Base-by-base conservation (phyloP, 352 stramenopile genomes). In the Globisporangium polare region DNA sequence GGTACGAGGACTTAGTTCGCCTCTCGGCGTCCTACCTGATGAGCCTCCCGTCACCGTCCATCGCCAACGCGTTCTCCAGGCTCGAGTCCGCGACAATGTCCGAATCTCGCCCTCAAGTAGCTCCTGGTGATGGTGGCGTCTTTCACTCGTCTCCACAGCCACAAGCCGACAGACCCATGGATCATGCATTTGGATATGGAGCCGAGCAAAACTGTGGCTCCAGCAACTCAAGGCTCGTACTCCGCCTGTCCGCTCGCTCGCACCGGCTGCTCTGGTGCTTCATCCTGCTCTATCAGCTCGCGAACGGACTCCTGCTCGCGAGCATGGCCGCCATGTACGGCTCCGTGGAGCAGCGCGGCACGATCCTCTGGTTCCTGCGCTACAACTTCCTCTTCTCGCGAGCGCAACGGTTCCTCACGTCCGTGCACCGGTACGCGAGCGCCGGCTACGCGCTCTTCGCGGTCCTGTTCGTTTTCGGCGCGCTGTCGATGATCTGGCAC, bases 371-470 rank as follows among this genome's bases (percentile, higher is more conserved):
- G 60, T 64, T 60, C 3, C 37, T 60, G 10, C 41, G 42, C 18
- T 46, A 63, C 33, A 62, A 63, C 22, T 71, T 65, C 55, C 62
- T 71, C 22, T 71, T 71, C 43, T 63, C 65, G 22, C 41, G 60
- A 5, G 49, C 39, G 4, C 61, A 54, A 31, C 3, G 5, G 29
- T 62, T 62, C 20, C 42, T 58, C 65, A 31, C 24, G 2, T 61
- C 53, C 2, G 51, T 67, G 12, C 51, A 62, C 20, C 29, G 15
- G 20, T 65, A 50, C 54, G 45, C 43, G 17, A 27, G 58, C 9
- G 6, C 17, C 27, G 33, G 60, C 53, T 22, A 54, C 18, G 27
- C 46, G 18, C 2, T 71, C 45, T 55, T 42, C 39, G 18, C 12
- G 52, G 22, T 31, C 50, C 13, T 55, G 60, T 47, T 71, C 29